Conservation (phyloP, 306 rosid species). For the Corylus avellana region DNA sequence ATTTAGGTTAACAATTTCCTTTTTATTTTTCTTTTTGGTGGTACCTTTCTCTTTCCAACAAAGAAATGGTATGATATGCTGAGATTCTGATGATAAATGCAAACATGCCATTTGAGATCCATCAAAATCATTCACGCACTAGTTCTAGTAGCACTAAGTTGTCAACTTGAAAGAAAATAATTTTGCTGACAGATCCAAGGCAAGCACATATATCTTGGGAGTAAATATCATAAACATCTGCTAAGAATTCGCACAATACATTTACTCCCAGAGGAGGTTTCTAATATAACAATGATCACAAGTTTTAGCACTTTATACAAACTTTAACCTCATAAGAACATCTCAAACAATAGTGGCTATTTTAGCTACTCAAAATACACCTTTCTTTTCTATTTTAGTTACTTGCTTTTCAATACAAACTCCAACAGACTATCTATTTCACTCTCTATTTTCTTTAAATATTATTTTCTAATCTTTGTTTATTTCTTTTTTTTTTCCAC, state of each 20-base stretch:
- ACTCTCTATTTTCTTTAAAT: too few species aligned
- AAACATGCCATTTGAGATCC: not conserved
- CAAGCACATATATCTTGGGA: not conserved
- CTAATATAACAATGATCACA: not conserved
- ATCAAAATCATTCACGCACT: not conserved
- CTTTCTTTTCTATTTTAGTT: too few species aligned
- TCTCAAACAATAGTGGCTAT: too few species aligned
- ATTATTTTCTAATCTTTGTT: too few species aligned
- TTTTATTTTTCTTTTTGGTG: not conserved
- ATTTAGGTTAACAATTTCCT: not conserved
- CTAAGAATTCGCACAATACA: not conserved
- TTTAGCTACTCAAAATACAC: too few species aligned
- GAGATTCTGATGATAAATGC: not conserved
- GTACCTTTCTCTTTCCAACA: not conserved
- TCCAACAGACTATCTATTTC: too few species aligned
- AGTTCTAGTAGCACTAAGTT: not conserved
- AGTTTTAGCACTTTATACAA: not conserved
- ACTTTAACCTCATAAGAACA: not conserved
- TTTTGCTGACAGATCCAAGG: not conserved
- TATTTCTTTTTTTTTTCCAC: too few species aligned
- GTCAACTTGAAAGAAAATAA: not conserved
- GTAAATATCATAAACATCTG: not conserved
- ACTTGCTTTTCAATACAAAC: too few species aligned
- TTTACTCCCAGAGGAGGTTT: not conserved
- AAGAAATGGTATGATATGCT: not conserved